These are phyloP conservation scores for Cenococcum geophilum DNA, from an alignment of 495 filamentous ascomycete species.

Conservation along the genomic window DNA sequence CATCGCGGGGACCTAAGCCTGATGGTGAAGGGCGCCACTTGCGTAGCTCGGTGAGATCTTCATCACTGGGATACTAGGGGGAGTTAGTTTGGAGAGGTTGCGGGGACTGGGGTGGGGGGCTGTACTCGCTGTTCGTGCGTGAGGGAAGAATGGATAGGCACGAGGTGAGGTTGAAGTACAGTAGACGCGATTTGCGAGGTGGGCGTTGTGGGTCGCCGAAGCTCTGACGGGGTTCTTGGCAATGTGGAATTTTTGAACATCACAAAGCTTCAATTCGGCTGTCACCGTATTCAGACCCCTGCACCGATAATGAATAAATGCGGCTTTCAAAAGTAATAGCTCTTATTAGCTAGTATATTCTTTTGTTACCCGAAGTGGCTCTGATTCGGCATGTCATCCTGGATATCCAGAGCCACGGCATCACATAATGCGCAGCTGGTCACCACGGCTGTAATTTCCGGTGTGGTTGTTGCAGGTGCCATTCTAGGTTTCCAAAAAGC, in stretches of 20 bases:
- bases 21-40: background rate
- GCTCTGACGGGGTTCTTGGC: background rate
- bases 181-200: background rate
- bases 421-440: conserved; percentile 61
- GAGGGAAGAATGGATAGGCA: background rate
- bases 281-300: background rate
- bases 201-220: background rate
- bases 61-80: background rate
- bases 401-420: conserved; percentile 49
- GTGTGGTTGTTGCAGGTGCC: conserved; percentile 62
- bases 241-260: background rate
- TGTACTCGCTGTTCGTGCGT: conserved; percentile 6
- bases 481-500: conserved; percentile 47
- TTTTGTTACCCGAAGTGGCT: background rate
- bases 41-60: conserved; percentile 5
- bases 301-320: background rate
- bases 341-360: background rate
- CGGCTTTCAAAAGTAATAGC: background rate
- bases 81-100: background rate
- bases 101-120: background rate
- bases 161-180: conserved; percentile 3
- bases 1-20: background rate
- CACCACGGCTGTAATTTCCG: conserved; percentile 69
- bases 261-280: background rate
- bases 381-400: conserved; percentile 47